Base-by-base conservation (phyloP, 371 early-diverging fungal species). In the Apophysomyces trapeziformis region DNA sequence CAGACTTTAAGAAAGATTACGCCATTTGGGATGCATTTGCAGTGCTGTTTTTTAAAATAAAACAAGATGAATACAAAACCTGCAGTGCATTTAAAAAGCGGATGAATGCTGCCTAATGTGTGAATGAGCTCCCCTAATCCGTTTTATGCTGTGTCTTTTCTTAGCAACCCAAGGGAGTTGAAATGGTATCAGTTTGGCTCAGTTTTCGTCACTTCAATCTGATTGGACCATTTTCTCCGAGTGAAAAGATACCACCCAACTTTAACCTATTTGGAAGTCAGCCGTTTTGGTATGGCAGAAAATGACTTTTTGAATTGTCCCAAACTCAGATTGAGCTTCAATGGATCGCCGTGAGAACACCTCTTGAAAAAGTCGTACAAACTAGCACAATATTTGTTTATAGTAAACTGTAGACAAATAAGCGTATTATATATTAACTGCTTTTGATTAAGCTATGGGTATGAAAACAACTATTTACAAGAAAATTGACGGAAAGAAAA, bases 331-430 rank as follows among this genome's bases (percentile, higher is more conserved):
- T 50, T 50, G 16, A 26, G 21, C 54, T 50, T 47, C 54, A 50
- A 50, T 50, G 54, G 54, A 50, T 50, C 54, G 54, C 54, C 54
- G 54, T 50, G 54, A 50, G 54, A 50, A 50, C 54, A 21, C 7
- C 5, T 11, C 54, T 26, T 9, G 7, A 26, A 21, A 26, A 50
- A 21, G 54, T 50, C 11, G 54, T 11, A 50, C 54, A 50, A 50
- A 32, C n/a, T 5, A n/a, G 32, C 32, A 26, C 32, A 26, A 0
- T 26, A 26, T 26, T 26, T 26, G 32, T 26, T 26, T 26, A 26
- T 26, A 26, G 3, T 26, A 26, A 26, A 26, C 2, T 26, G 32
- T 26, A 26, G 32, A 26, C 32, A 26, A 3, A 26, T 26, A 26
- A 26, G 32, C 32, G 32, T 26, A 26, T 26, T 26, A 26, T 26